Base-by-base conservation (phyloP, 108 stramenopile species). In the Cyclotella choctawhatcheeana region DNA sequence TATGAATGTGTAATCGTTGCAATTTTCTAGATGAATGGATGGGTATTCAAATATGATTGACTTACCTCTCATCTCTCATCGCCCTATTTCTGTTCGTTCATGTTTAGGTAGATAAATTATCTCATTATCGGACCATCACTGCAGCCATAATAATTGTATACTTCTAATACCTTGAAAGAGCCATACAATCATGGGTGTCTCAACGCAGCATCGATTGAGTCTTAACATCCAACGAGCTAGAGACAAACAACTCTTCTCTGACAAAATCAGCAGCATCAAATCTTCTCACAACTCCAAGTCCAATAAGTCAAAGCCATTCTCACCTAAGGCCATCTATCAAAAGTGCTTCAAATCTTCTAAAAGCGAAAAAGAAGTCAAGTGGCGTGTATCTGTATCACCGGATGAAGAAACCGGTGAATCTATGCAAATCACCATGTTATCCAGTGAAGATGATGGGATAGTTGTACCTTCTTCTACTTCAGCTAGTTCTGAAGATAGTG, bases 371-470 rank as follows among this genome's bases (percentile, higher is more conserved):
- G n/a, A 10, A 48, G n/a, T n/a, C n/a, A n/a, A n/a, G n/a, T 48
- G 47, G 55, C 27, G 29, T 14, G 27, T 56, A 4, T 29, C 27
- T 12, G 55, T 56, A 12, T 6, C 5, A 6, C 55, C 55, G 1
- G 55, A 56, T 31, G 55, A 56, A 30, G 55, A 56, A 56, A 30
- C 27, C 14, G 27, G 29, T 16, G 55, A 30, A 31, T 56, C 55
- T 30, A 56, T 56, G 55, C 55, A 56, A 18, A 56, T 56, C 7
- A 5, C 10, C 12, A 56, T 56, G 55, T 13, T 56, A 13, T 27
- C 14, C 13, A 56, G 2, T 30, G 29, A 31, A 0, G 29, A 56
- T 6, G 55, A 18, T 6, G 24, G n/a, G n/a, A 3, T 22, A 1
- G 24, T 24, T 22, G 10, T 52, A 5, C 1, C 22, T 10, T 52